A percentile compares a stretch with the other conserved stretches of the same genome.
phyloP scores from a whole-genome alignment of 805 yeast species.

The Starmerella davenportii region DNA sequence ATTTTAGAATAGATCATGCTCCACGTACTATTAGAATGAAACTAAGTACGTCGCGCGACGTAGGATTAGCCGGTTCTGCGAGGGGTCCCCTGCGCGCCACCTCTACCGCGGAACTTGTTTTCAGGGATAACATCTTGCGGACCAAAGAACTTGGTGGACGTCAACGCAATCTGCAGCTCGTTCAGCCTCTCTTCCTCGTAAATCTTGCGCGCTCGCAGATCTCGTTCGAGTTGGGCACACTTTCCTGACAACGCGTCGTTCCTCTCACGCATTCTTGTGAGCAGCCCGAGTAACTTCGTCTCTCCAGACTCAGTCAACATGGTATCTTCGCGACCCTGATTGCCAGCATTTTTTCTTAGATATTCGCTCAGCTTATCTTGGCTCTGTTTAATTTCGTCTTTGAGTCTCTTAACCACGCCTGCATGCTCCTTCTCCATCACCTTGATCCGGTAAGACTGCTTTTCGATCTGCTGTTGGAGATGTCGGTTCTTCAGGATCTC shows the following conservation, averaged over 20 bases:
- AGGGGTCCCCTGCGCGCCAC: slow-evolving; percentile 16
- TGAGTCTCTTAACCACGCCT: neutral
- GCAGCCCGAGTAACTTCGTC: neutral
- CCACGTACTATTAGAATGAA: too few species aligned
- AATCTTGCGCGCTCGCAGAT: slow-evolving; percentile 17
- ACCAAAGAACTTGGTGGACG: slow-evolving; percentile 9
- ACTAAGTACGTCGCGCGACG: too few species aligned
- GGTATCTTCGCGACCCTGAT: neutral
- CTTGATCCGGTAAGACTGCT: slow-evolving; percentile 6
- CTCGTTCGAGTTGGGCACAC: slow-evolving; percentile 17
- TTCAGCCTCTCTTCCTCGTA: slow-evolving; percentile 19
- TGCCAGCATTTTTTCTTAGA: neutral
- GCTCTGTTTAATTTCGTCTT: neutral
- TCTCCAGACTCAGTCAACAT: neutral
- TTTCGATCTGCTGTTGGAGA: neutral
- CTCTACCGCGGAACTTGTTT: slow-evolving; percentile 14
- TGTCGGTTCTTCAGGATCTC: neutral
- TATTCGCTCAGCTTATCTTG: neutral
- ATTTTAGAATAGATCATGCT: too few species aligned
- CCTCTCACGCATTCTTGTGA: slow-evolving; percentile 16
- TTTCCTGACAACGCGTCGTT: slow-evolving; percentile 19
- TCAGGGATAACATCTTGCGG: slow-evolving; percentile 3
- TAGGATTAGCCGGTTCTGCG: too few species aligned
- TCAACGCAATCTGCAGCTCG: slow-evolving; percentile 15
- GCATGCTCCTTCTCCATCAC: slow-evolving; percentile 7